A percentile compares a stretch with the other conserved stretches of the same genome.
phyloP scores from a whole-genome alignment of 2,329 filamentous ascomycete species.

The Hirsutella rhossiliensis region DNA sequence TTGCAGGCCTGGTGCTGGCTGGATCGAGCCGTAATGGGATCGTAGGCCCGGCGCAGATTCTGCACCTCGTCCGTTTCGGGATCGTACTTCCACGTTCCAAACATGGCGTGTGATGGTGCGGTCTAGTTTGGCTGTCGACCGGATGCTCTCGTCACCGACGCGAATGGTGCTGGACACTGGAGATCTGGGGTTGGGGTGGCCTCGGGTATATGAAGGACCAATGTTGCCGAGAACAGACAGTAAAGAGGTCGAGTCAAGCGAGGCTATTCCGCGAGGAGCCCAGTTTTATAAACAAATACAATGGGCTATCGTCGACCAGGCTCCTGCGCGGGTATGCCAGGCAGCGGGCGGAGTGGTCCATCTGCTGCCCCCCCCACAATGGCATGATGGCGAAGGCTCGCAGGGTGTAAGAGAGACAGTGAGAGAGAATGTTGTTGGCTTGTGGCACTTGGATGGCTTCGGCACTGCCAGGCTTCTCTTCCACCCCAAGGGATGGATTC shows the following conservation, averaged over 20 bases:
- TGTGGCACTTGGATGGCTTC: background rate
- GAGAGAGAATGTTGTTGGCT: background rate
- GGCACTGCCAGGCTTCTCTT: background rate
- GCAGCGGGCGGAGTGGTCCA: constrained; percentile 3
- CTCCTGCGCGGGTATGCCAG: background rate
- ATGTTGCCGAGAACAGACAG: background rate
- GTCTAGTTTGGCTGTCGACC: background rate
- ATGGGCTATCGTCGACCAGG: background rate
- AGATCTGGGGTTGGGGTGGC: background rate
- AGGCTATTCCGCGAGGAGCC: background rate
- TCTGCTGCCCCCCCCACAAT: constrained; percentile 1
- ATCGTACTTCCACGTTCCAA: constrained; percentile 26
- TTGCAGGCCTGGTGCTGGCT: constrained; percentile 26
- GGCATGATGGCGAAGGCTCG: background rate
- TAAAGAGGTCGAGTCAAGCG: background rate
- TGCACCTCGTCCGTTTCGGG: constrained; percentile 24
- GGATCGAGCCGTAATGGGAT: constrained; percentile 24
- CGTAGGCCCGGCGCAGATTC: constrained; percentile 21
- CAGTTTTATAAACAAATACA: background rate
- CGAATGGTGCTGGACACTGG: background rate
- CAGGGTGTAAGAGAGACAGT: background rate
- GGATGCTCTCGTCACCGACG: background rate
- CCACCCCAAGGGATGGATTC: background rate
- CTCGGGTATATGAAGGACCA: background rate
- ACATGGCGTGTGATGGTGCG: constrained; percentile 12